Conservation (phyloP, 2,329 filamentous ascomycete species). For the Diaporthe vaccinii region DNA sequence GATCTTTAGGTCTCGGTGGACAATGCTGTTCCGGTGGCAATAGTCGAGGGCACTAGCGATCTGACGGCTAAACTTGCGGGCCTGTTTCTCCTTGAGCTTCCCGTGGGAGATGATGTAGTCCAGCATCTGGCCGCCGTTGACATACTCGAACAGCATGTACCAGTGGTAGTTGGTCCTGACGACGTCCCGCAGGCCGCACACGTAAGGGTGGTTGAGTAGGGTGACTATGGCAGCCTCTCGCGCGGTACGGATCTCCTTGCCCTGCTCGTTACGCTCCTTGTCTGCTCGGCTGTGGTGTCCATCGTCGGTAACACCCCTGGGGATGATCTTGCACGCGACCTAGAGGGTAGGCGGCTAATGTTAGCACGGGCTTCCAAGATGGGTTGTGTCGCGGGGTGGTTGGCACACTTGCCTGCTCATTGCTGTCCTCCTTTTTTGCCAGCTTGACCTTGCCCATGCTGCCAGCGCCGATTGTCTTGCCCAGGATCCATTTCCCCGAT, state of each 20-base stretch:
- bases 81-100: constrained; percentile 97
- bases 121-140: constrained; percentile 99
- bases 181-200: constrained; percentile 95
- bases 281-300: constrained; percentile 78
- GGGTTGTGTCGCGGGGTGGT: neutral
- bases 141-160: constrained; percentile 99
- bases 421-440: constrained; percentile 88
- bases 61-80: constrained; percentile 96
- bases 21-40: constrained; percentile 97
- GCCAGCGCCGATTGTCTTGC: constrained; percentile 96
- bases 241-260: constrained; percentile 94
- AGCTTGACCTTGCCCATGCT: constrained; percentile 99
- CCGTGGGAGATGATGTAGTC: constrained; percentile 99
- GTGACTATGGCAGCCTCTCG: constrained; percentile 97
- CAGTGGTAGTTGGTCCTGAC: constrained; percentile 97
- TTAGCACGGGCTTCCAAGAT: constrained; percentile 36
- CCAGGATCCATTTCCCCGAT: constrained; percentile 93
- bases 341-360: constrained; percentile 52
- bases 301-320: constrained; percentile 89
- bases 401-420: constrained; percentile 80
- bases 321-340: constrained; percentile 98
- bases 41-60: constrained; percentile 98
- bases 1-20: constrained; percentile 97
- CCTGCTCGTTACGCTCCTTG: constrained; percentile 92
- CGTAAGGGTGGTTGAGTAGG: constrained; percentile 92